A percentile compares a stretch with the other conserved stretches of the same genome.
These are phyloP conservation scores for Nothophytophthora sp. DNA, from an alignment of 352 stramenopile genomes.

Conservation along the genomic window DNA sequence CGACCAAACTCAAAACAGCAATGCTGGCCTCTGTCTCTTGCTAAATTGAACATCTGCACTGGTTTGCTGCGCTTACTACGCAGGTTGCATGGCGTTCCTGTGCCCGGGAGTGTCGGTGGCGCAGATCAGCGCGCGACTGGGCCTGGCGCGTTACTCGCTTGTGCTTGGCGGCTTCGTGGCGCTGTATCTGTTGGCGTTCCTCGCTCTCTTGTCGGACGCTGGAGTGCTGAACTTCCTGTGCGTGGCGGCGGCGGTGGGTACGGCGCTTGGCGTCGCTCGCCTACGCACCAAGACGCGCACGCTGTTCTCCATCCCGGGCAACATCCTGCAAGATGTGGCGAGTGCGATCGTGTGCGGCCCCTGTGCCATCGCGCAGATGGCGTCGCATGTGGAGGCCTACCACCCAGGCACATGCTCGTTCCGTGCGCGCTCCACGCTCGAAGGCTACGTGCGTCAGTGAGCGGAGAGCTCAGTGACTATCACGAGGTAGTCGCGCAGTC, in stretches of 20 bases:
- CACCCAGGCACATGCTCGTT: conserved; percentile 35
- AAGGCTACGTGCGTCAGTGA: conserved; percentile 31
- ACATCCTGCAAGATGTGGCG: conserved; percentile 27
- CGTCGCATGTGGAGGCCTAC: conserved; percentile 44
- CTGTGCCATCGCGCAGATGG: conserved; percentile 50
- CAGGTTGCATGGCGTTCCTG: conserved; percentile 31
- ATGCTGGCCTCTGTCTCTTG: not conserved
- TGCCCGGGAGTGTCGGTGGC: conserved; percentile 36
- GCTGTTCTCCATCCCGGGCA: conserved; percentile 49
- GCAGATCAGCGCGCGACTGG: conserved; percentile 32
- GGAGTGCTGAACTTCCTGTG: conserved; percentile 17
- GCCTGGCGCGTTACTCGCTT: conserved; percentile 46
- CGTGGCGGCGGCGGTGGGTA: conserved; percentile 18
- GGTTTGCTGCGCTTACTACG: not conserved
- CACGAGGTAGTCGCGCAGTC: not conserved
- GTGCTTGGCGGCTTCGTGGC: conserved; percentile 37
- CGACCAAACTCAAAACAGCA: not conserved
- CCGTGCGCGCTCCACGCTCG: conserved; percentile 33
- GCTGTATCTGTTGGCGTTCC: conserved; percentile 33
- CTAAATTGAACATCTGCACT: no score
- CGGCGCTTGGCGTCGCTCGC: conserved; percentile 9
- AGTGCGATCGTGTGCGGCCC: conserved; percentile 36
- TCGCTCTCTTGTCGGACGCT: conserved; percentile 20
- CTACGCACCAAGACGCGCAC: conserved; percentile 42
- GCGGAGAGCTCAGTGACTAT: not conserved